Conservation (phyloP, 139 green algal genomes). For the Monoraphidium neglectum region DNA sequence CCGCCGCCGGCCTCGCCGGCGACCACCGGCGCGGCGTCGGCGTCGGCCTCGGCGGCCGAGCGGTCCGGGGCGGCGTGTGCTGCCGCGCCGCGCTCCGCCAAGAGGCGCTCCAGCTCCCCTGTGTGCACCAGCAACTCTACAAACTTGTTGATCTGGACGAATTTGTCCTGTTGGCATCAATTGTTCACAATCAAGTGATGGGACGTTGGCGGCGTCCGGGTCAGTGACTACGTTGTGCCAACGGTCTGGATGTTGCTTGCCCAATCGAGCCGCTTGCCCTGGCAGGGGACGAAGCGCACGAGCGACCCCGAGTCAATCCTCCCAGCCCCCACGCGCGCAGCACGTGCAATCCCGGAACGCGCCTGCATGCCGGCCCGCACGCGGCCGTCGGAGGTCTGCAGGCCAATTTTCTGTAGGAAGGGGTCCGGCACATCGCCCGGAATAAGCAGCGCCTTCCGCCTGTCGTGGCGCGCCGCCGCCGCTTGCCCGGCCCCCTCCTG, state of each 20-base stretch:
- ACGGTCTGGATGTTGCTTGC: not conserved
- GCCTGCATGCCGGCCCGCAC: slow-evolving; percentile 46
- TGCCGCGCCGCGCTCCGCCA: slow-evolving; percentile 3
- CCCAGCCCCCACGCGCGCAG: not conserved
- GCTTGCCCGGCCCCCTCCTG: not conserved
- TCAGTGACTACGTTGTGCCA: not conserved
- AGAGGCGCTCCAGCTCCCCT: slow-evolving; percentile 22
- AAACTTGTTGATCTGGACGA: slow-evolving; percentile 61
- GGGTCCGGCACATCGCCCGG: slow-evolving; percentile 37
- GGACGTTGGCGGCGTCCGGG: not conserved
- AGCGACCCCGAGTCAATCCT: not conserved
- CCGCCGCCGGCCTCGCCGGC: not conserved
- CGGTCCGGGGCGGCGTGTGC: not conserved
- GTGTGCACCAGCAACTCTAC: slow-evolving; percentile 55
- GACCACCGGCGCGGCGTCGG: not conserved
- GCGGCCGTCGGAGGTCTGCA: slow-evolving; percentile 50
- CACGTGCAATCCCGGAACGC: not conserved
- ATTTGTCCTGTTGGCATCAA: slow-evolving; percentile 18
- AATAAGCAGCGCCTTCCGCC: slow-evolving; percentile 49
- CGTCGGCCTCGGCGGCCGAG: not conserved
- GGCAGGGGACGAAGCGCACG: not conserved
- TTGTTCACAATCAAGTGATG: no score
- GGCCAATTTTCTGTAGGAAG: slow-evolving; percentile 58
- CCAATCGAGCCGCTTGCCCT: not conserved
- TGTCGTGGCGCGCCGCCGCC: slow-evolving; percentile 41